phyloP scores from a whole-genome alignment of 768 basidiomycete species.

The Lactarius psammicola region DNA sequence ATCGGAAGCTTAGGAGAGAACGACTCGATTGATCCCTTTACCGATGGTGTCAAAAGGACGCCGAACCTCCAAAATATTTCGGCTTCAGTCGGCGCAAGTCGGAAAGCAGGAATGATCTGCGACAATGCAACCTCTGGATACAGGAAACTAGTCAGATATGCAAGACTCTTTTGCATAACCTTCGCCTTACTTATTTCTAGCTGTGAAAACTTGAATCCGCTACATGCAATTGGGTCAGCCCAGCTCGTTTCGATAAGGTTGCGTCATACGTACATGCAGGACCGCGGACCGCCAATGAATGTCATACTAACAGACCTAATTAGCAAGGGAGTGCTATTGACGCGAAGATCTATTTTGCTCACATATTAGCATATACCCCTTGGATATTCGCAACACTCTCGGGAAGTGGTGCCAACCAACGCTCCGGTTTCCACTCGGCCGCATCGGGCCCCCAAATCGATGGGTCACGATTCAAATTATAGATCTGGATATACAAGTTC shows the following conservation, averaged over 20 bases:
- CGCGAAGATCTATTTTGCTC: conserved; percentile 21
- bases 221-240: conserved; percentile 8
- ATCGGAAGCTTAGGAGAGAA: no score
- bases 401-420: conserved; percentile 35
- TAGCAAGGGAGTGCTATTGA: not conserved
- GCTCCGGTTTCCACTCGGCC: conserved; percentile 27
- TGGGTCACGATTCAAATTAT: conserved; percentile 31
- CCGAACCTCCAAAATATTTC: no score
- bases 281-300: no score
- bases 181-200: no score
- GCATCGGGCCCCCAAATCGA: no score
- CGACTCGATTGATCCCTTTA: no score
- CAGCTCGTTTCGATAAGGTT: no score
- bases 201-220: conserved; percentile 43
- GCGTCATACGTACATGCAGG: not conserved
- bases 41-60: no score
- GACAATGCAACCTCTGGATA: no score
- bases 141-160: conserved; percentile 36
- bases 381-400: conserved; percentile 31
- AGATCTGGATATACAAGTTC: conserved; percentile 20
- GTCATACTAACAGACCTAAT: no score
- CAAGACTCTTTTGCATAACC: conserved; percentile 15
- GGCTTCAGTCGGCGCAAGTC: no score
- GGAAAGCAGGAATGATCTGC: no score
- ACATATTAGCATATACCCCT: conserved; percentile 25